A percentile compares a stretch with the other conserved stretches of the same genome.
Conservation (phyloP, 164 flowering plant genomes). For the Dillenia suffruticosa region DNA sequence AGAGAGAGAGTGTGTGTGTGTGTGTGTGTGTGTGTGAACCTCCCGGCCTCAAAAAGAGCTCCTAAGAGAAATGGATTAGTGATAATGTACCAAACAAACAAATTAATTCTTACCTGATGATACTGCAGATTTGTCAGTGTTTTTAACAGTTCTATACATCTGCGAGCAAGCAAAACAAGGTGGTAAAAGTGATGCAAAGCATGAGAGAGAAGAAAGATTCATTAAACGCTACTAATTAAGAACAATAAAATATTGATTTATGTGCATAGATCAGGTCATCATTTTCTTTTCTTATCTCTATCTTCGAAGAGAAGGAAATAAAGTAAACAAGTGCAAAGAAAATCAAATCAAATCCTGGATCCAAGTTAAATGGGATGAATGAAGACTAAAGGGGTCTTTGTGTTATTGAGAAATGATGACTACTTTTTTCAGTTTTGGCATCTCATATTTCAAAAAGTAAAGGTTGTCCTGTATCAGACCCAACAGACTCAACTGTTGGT, state of each 20-base stretch:
- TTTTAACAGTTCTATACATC: slow-evolving; percentile 88
- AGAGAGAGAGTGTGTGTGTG: background rate
- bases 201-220: background rate
- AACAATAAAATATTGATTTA: background rate
- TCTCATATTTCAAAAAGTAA: slow-evolving; percentile 17
- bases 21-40: background rate
- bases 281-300: background rate
- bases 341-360: slow-evolving; percentile 13
- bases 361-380: slow-evolving; percentile 36
- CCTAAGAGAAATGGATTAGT: slow-evolving; percentile 7
- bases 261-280: background rate
- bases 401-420: slow-evolving; percentile 69
- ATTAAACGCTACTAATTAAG: background rate
- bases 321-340: no score
- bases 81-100: slow-evolving; percentile 7
- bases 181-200: slow-evolving; percentile 1
- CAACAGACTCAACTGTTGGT: slow-evolving; percentile 19
- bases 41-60: background rate
- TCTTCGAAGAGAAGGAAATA: slow-evolving; percentile 4
- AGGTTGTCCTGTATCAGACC: slow-evolving; percentile 26
- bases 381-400: slow-evolving; percentile 9
- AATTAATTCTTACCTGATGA: slow-evolving; percentile 56
- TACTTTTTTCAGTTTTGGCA: slow-evolving; percentile 29
- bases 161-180: slow-evolving; percentile 24
- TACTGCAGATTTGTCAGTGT: slow-evolving; percentile 75